A percentile compares a stretch with the other conserved stretches of the same genome.
These are phyloP conservation scores for Fusarium sp. DNA, from an alignment of 2,329 filamentous ascomycete genomes.

Conservation along the genomic window DNA sequence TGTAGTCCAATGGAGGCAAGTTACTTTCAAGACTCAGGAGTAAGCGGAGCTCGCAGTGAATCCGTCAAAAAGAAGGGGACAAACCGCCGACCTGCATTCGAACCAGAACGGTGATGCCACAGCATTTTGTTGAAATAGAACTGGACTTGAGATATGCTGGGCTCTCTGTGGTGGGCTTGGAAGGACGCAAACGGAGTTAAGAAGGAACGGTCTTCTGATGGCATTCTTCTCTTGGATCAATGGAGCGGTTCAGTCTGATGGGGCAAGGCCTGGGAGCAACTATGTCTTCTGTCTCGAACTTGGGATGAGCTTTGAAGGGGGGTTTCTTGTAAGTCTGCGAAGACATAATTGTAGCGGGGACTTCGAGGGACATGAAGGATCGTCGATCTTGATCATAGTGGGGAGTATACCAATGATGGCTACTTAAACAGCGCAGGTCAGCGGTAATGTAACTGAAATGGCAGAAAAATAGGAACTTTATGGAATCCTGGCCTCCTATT, in stretches of 20 bases:
- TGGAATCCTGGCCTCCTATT: accelerated
- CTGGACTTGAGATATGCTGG: neutral
- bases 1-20: neutral
- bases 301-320: neutral
- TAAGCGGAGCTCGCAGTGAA: too few relatives aligned
- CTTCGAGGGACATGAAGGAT: neutral
- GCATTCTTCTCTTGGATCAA: neutral
- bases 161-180: neutral
- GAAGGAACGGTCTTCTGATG: neutral
- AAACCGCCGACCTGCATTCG: neutral
- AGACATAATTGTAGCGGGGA: neutral
- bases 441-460: neutral
- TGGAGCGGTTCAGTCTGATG: neutral
- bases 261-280: neutral
- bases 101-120: accelerated
- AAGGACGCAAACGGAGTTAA: neutral
- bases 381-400: neutral
- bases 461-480: too few relatives aligned
- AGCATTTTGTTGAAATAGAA: accelerated
- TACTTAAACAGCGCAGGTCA: neutral
- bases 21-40: neutral
- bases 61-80: neutral
- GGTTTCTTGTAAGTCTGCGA: neutral
- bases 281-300: accelerated
- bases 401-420: neutral